Conservation (phyloP, 768 basidiomycete genomes). For the Leccinum broughii region DNA sequence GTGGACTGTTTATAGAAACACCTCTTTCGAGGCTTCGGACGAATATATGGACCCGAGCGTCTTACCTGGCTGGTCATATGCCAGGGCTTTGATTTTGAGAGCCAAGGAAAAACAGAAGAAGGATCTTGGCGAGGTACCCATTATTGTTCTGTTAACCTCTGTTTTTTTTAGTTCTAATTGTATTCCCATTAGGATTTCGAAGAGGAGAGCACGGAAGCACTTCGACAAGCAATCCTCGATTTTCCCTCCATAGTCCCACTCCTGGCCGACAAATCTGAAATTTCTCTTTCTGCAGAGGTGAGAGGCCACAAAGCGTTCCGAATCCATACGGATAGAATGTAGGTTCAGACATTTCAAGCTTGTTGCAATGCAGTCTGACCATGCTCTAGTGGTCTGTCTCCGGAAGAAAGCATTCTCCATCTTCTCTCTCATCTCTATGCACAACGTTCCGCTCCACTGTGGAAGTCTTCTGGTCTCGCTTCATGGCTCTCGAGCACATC, state of each 20-base stretch:
- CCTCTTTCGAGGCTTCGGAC: slow-evolving; percentile 8
- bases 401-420: slow-evolving; percentile 55
- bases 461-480: slow-evolving; percentile 70
- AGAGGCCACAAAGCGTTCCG: slow-evolving; percentile 63
- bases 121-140: slow-evolving; percentile 40
- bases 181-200: slow-evolving; percentile 43
- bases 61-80: slow-evolving; percentile 79
- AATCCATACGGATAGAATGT: slow-evolving; percentile 70
- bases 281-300: slow-evolving; percentile 56
- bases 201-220: slow-evolving; percentile 60
- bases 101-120: slow-evolving; percentile 47
- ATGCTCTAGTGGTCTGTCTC: slow-evolving; percentile 35
- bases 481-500: slow-evolving; percentile 73
- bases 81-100: slow-evolving; percentile 67
- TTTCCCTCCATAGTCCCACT: slow-evolving; percentile 85
- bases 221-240: slow-evolving; percentile 69
- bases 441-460: slow-evolving; percentile 70
- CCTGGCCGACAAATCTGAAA: slow-evolving; percentile 84
- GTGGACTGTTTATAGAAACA: slow-evolving; percentile 34
- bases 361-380: slow-evolving; percentile 8
- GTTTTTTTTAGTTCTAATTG: slow-evolving; percentile 5
- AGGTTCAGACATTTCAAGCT: slow-evolving; percentile 19
- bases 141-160: neutral
- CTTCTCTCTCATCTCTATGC: slow-evolving; percentile 89
- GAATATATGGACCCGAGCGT: slow-evolving; percentile 51